Conservation (phyloP, 1,139 yeast genomes). For the Groenewaldozyma sp. region DNA sequence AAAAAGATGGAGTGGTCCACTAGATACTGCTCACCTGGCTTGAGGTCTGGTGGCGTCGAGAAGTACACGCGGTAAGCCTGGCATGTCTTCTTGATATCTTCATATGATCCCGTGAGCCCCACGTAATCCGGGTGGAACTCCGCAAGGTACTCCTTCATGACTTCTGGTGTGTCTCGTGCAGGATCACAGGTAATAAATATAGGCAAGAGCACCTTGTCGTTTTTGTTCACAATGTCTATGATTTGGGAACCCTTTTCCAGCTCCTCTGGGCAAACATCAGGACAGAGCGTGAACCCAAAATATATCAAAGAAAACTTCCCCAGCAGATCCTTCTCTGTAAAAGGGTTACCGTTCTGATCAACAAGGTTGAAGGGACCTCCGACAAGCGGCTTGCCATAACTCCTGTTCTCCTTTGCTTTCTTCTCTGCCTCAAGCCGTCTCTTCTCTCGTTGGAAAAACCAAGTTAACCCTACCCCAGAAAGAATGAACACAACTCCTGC, state of each 20-base stretch:
- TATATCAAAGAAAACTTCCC: constrained; percentile 76
- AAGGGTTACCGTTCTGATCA: constrained; percentile 60
- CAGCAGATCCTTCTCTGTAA: constrained; percentile 65
- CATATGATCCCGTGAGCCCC: constrained; percentile 88
- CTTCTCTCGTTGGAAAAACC: constrained; percentile 62
- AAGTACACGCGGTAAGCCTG: constrained; percentile 87
- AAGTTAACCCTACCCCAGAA: constrained; percentile 64
- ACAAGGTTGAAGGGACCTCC: constrained; percentile 79
- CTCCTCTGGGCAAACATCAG: constrained; percentile 97
- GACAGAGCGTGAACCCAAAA: constrained; percentile 95
- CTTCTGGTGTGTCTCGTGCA: constrained; percentile 81
- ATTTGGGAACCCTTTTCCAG: constrained; percentile 81
- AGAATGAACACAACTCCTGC: constrained; percentile 58
- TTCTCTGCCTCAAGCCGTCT: constrained; percentile 59
- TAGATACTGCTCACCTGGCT: constrained; percentile 91
- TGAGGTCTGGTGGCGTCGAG: constrained; percentile 87
- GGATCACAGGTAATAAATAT: constrained; percentile 95
- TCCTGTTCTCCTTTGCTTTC: constrained; percentile 76
- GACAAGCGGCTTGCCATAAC: constrained; percentile 83
- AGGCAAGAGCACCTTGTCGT: constrained; percentile 52
- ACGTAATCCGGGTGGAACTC: constrained; percentile 86
- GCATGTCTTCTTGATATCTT: constrained; percentile 72
- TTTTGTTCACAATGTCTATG: constrained; percentile 49
- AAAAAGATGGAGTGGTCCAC: constrained; percentile 96
- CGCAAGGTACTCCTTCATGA: constrained; percentile 61